Percentiles rank a stretch among this genome's conserved stretches.
Conservation (phyloP, 1,284 basidiomycete species). For the Porogramme epimiltina region DNA sequence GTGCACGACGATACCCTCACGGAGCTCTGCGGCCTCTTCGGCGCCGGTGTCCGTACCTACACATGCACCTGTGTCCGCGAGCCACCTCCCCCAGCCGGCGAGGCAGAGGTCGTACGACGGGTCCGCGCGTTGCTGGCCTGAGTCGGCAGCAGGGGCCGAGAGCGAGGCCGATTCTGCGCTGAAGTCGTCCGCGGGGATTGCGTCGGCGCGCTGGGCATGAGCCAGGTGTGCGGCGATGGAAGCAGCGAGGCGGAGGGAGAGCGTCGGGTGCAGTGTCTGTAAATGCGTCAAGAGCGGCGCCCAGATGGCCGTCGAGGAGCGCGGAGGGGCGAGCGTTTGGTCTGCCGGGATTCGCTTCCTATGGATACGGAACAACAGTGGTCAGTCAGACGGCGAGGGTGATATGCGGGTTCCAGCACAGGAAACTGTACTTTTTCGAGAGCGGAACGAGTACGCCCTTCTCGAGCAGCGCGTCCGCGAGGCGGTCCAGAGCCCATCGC, state of each 20-base stretch:
- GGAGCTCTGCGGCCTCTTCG: slow-evolving; percentile 37
- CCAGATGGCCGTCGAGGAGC: slow-evolving; percentile 67
- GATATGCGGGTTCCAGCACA: no score
- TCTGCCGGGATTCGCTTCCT: slow-evolving; percentile 62
- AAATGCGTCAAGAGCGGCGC: slow-evolving; percentile 67
- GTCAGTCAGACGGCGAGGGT: no score
- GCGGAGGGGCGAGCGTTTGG: slow-evolving; percentile 49
- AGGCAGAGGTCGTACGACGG: slow-evolving; percentile 58
- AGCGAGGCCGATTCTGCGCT: slow-evolving; percentile 19
- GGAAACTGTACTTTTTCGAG: slow-evolving; percentile 86
- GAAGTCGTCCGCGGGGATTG: neutral
- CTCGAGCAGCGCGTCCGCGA: slow-evolving; percentile 64
- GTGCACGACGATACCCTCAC: slow-evolving; percentile 42
- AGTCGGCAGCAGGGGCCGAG: slow-evolving; percentile 9
- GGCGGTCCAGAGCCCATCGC: slow-evolving; percentile 64
- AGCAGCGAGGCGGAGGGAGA: slow-evolving; percentile 54
- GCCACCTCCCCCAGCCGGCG: slow-evolving; percentile 70
- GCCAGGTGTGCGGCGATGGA: slow-evolving; percentile 48
- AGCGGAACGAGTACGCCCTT: slow-evolving; percentile 75
- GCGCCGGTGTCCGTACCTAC: no score
- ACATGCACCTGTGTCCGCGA: slow-evolving; percentile 40
- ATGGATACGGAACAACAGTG: neutral
- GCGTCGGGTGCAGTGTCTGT: slow-evolving; percentile 54
- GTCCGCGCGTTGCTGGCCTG: slow-evolving; percentile 23
- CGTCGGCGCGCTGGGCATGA: neutral